Evolutionary conservation across 345 rosid genomes (phyloP).

Genomic region (Trapa incisa): DNA sequence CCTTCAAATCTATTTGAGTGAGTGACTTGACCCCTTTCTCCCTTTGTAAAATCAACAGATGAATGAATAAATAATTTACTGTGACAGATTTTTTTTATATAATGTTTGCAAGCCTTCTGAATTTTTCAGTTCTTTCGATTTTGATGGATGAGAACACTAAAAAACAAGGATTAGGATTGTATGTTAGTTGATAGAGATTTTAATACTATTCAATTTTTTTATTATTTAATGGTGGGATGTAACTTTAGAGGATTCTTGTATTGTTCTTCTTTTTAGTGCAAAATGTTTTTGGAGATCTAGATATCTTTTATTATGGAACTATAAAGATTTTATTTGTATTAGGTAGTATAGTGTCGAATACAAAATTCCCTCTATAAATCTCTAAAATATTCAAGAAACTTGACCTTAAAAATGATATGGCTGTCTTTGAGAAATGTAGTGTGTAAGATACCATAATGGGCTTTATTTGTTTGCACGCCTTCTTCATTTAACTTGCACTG

Average conservation of each 20-base stretch:
- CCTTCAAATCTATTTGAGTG: conserved; percentile 96
- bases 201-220: neutral
- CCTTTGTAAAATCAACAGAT: neutral
- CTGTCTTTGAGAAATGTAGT: neutral
- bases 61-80: neutral
- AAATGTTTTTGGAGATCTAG: too few species aligned
- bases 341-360: too few species aligned
- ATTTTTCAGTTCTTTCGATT: neutral
- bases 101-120: neutral
- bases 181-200: neutral
- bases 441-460: neutral
- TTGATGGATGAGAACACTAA: conserved; percentile 3
- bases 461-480: neutral
- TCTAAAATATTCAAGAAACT: too few species aligned
- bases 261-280: neutral
- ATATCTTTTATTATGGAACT: neutral
- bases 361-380: neutral
- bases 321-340: too few species aligned
- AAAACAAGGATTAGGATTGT: neutral
- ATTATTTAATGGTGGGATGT: neutral
- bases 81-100: neutral
- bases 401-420: too few species aligned
- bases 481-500: neutral
- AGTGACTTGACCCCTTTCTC: conserved; percentile 18
- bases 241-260: neutral